Base-by-base conservation (phyloP, 1,284 basidiomycete genomes). In the Pholiota adiposa region DNA sequence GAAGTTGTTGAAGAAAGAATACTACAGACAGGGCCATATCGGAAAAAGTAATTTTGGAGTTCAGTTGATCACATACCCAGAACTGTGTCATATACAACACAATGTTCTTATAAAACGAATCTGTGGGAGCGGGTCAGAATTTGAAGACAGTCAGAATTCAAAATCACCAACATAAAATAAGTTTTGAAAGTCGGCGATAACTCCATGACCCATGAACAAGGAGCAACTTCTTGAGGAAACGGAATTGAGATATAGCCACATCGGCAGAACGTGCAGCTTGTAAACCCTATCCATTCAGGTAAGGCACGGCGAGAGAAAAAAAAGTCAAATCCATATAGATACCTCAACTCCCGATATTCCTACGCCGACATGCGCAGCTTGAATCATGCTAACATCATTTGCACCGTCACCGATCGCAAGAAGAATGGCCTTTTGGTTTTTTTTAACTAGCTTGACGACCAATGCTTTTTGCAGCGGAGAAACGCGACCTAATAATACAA, bases 181-280 rank as follows among this genome's bases (percentile, higher is more conserved):
- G 85, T 73, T 98, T 99, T 29, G 94, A 96, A 63, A 99, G 73
- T 21, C 97, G 85, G 62, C 94, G 90, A 74, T 99, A 99, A 75
- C 94, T 97, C 97, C 97, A 99, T 2, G 96, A 91, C 4, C 97
- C 97, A 72, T 99, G 97, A 2, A 99, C 97, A 12, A 99, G 87
- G 14, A 99, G 76, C 40, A 99, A 77, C 76, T 99, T 99, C 76
- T 96, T 96, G 64, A 99, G 79, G 76, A 84, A 99, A n/a, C 96
- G 84, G 82, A 99, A 99, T 73, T 99, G 97, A 9, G 94, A 97
- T 66, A 99, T 99, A 1, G 97, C 94, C 23, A 99, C 90, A 74
- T 99, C 97, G 16, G 97, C 94, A 12, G 94, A 95, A 52, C 97
- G 87, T 40, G 97, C 97, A 34, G 97, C 97, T 88, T 98, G 97